phyloP scores from a whole-genome alignment of 1,139 yeast genomes.

The Candida labiduridarum region DNA sequence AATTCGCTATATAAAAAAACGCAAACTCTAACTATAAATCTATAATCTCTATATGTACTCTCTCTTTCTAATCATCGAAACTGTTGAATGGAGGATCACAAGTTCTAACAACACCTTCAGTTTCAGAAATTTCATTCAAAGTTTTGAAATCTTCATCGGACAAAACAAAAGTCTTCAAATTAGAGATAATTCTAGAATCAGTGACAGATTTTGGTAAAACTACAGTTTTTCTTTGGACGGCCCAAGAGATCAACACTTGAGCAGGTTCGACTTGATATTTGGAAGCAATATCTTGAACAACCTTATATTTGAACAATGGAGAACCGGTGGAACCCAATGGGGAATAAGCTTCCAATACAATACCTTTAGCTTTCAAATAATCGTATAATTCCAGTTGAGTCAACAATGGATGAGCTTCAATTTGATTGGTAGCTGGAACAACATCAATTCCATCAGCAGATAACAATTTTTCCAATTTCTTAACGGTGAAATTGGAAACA shows the following conservation, averaged over 20 bases:
- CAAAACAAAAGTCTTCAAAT: conserved; percentile 34
- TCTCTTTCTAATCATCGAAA: conserved; percentile 19
- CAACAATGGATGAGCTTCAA: conserved; percentile 62
- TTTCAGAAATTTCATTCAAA: conserved; percentile 32
- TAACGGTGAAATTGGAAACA: conserved; percentile 58
- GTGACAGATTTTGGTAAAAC: conserved; percentile 59
- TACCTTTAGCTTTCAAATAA: conserved; percentile 45
- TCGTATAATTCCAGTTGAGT: conserved; percentile 53
- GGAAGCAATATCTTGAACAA: conserved; percentile 43
- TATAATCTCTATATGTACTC: not conserved
- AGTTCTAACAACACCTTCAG: conserved; percentile 34
- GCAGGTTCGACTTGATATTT: conserved; percentile 47
- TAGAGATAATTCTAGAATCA: conserved; percentile 35
- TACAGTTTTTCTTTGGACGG: conserved; percentile 51
- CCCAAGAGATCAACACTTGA: conserved; percentile 55
- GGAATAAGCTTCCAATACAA: conserved; percentile 57
- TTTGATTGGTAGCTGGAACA: conserved; percentile 56
- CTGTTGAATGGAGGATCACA: conserved; percentile 30
- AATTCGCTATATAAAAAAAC: not conserved
- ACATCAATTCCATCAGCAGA: conserved; percentile 46
- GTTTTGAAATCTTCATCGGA: conserved; percentile 35
- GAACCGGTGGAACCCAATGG: conserved; percentile 62
- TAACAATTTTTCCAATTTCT: conserved; percentile 47
- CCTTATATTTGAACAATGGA: conserved; percentile 49
- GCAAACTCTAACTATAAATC: not conserved